phyloP scores from a whole-genome alignment of 2,329 filamentous ascomycete species.

The Phoma sp. region DNA sequence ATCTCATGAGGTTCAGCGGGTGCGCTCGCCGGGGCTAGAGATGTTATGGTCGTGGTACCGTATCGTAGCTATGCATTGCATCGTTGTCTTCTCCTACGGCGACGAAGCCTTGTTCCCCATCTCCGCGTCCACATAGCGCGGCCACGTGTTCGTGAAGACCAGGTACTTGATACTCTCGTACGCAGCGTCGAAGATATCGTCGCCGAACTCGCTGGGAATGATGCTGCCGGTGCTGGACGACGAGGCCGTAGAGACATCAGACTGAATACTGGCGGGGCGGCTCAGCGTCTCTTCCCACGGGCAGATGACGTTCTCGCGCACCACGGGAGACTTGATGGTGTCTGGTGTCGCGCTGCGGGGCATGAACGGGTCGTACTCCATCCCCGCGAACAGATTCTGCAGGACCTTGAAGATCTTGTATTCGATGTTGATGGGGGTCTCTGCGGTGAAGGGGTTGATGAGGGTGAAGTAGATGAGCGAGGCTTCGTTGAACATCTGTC shows the following conservation, averaged over 20 bases:
- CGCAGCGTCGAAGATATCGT: slow-evolving; percentile 42
- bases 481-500: slow-evolving; percentile 47
- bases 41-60: too few species aligned
- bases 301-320: slow-evolving; percentile 45
- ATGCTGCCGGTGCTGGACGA: slow-evolving; percentile 34
- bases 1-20: too few species aligned
- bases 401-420: slow-evolving; percentile 48
- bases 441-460: slow-evolving; percentile 46
- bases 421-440: slow-evolving; percentile 48
- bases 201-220: slow-evolving; percentile 45
- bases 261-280: slow-evolving; percentile 41
- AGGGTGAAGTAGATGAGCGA: slow-evolving; percentile 48
- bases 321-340: slow-evolving; percentile 27
- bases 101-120: slow-evolving; percentile 28
- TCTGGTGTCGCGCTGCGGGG: slow-evolving; percentile 33
- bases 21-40: too few species aligned
- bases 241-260: slow-evolving; percentile 25
- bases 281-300: slow-evolving; percentile 46
- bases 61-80: too few species aligned
- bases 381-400: slow-evolving; percentile 37
- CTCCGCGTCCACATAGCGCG: slow-evolving; percentile 44
- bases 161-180: slow-evolving; percentile 49
- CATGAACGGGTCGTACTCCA: slow-evolving; percentile 47
- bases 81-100: slow-evolving; percentile 10
- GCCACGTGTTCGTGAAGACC: slow-evolving; percentile 49